Percentiles rank a stretch among this genome's conserved stretches.
Conservation (phyloP, 805 yeast species). For the Wickerhamia fluorescens region DNA sequence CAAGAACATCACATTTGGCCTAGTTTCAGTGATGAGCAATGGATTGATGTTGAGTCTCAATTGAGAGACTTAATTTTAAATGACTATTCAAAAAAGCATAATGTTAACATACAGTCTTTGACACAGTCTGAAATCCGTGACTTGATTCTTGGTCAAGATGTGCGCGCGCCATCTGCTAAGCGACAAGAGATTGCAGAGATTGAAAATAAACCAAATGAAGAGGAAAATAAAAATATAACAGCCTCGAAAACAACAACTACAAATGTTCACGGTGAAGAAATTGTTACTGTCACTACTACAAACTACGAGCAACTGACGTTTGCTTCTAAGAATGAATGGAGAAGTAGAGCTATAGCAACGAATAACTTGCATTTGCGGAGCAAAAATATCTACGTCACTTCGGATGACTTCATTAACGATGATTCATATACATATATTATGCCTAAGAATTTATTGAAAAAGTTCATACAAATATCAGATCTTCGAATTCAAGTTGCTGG, state of each 20-base stretch:
- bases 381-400: constrained; percentile 61
- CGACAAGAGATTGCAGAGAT: constrained; percentile 80
- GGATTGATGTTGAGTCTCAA: constrained; percentile 86
- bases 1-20: constrained; percentile 93
- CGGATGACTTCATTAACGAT: constrained; percentile 45
- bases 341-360: constrained; percentile 76
- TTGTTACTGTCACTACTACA: constrained; percentile 87
- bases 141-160: constrained; percentile 88
- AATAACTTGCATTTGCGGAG: constrained; percentile 66
- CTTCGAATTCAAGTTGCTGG: constrained; percentile 78
- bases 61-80: constrained; percentile 79
- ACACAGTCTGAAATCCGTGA: constrained; percentile 94
- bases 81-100: constrained; percentile 80
- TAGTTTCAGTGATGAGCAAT: constrained; percentile 74
- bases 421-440: constrained; percentile 62
- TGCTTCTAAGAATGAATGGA: constrained; percentile 85
- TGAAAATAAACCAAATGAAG: constrained; percentile 39
- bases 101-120: constrained; percentile 76
- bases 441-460: constrained; percentile 74
- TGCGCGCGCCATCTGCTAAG: constrained; percentile 80
- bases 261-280: constrained; percentile 94
- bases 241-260: constrained; percentile 78
- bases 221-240: constrained; percentile 47
- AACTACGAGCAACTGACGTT: constrained; percentile 81
- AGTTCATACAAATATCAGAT: constrained; percentile 76